Conservation (phyloP, 1,139 yeast genomes). For the Zygosaccharomyces sapae region DNA sequence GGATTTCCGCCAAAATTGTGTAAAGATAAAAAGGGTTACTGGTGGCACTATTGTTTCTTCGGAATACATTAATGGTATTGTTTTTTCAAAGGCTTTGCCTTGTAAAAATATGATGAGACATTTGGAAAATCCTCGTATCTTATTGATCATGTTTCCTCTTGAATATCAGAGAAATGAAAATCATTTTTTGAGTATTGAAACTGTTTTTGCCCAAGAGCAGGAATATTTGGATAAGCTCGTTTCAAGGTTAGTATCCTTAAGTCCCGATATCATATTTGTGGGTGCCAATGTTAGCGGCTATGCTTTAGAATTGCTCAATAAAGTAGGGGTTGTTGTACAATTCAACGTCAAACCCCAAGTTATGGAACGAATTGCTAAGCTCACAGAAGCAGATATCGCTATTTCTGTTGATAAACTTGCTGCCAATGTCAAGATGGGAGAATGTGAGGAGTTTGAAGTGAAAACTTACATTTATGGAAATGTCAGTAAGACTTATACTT, state of each 20-base stretch:
- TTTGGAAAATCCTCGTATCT: constrained; percentile 66
- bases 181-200: constrained; percentile 72
- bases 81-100: constrained; percentile 84
- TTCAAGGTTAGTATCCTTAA: constrained; percentile 67
- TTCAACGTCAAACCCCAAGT: constrained; percentile 79
- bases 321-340: constrained; percentile 74
- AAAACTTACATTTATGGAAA: constrained; percentile 56
- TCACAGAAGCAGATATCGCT: constrained; percentile 79
- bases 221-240: constrained; percentile 82
- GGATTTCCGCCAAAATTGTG: constrained; percentile 74
- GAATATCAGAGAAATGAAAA: constrained; percentile 75
- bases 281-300: constrained; percentile 82
- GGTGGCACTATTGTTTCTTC: constrained; percentile 70
- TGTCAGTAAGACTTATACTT: constrained; percentile 65
- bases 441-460: constrained; percentile 68
- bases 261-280: constrained; percentile 75
- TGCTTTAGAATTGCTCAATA: constrained; percentile 67
- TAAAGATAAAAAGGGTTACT: constrained; percentile 76
- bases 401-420: constrained; percentile 63
- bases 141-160: constrained; percentile 81
- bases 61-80: constrained; percentile 66
- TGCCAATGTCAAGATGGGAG: constrained; percentile 60
- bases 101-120: constrained; percentile 68
- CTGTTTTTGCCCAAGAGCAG: constrained; percentile 81
- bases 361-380: constrained; percentile 70